phyloP scores from a whole-genome alignment of 805 yeast genomes.

The Limtongia smithiae region DNA sequence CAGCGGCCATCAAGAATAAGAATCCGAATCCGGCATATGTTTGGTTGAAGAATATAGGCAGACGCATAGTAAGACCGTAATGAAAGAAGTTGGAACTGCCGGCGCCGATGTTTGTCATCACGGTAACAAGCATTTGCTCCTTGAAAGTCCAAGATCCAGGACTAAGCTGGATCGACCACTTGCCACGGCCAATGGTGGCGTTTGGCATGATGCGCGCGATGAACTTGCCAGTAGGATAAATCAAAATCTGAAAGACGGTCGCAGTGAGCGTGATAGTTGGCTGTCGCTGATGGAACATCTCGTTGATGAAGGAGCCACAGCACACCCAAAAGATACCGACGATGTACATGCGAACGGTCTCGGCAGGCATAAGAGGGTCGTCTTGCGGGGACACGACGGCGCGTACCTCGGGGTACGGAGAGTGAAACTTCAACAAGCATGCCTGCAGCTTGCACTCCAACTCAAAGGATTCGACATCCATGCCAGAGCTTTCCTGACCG shows the following conservation, averaged over 20 bases:
- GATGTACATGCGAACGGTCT: constrained; percentile 52
- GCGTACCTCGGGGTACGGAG: constrained; percentile 49
- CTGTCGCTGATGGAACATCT: constrained; percentile 54
- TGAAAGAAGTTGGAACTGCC: constrained; percentile 41
- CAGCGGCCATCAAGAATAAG: constrained; percentile 11
- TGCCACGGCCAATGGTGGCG: constrained; percentile 48
- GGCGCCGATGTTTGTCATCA: constrained; percentile 32
- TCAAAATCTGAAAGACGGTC: constrained; percentile 54
- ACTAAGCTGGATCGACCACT: constrained; percentile 46
- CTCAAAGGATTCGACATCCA: constrained; percentile 3
- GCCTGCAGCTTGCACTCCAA: constrained; percentile 8
- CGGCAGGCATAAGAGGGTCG: constrained; percentile 46
- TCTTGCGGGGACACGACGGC: constrained; percentile 36
- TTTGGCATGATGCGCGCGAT: constrained; percentile 47
- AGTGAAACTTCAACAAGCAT: constrained; percentile 11
- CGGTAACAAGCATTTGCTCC: constrained; percentile 62
- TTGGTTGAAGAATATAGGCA: constrained; percentile 8
- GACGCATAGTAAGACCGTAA: constrained; percentile 41
- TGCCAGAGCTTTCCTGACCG: constrained; percentile 31
- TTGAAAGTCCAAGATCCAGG: constrained; percentile 65
- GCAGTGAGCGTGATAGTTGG: constrained; percentile 52
- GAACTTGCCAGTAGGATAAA: constrained; percentile 55
- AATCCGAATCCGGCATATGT: constrained; percentile 15
- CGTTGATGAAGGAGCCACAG: constrained; percentile 55
- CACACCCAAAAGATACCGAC: constrained; percentile 51